Evolutionary conservation across 768 basidiomycete species (phyloP), one percentile per base, ranked within the genome.

Genomic region (Tulasnella sp.): DNA sequence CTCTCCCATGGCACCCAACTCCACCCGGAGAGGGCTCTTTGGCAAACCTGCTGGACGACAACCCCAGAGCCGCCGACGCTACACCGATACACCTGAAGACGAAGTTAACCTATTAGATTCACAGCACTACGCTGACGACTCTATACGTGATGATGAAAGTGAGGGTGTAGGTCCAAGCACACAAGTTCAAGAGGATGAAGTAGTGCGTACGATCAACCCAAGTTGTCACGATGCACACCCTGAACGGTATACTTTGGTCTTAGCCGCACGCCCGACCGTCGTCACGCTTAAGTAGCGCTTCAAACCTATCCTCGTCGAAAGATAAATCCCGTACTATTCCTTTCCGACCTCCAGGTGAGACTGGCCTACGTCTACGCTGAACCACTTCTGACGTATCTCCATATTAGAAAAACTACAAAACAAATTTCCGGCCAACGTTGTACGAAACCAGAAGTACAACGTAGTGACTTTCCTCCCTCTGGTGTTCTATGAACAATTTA

Each of bases 401-500:
- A 52, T 36, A 17, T 8, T 68, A 86, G 86, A 85, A 15, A 89
- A 86, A 69, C 64, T 82, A 11, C 84, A 82, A 63, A 75, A 74
- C 31, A 74, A 73, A 62, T 89, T 79, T 62, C 83, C 94, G 15
- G 77, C 92, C 29, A 99, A 99, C 70, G 83, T 84, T 46, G 88
- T 96, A 56, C 83, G 88, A 63, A 99, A 99, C 65, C 94, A 98
- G 70, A 99, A 99, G 73, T 98, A 98, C 76, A 94, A 93, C 67
- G 75, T 86, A 53, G 79, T 89, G 72, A 91, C 88, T n/a, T 99
- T 99, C 75, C 78, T 99, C 8, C 96, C 96, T 2, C 79, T 97
- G 62, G 93, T 98, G 42, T 81, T 98, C 68, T 98, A 97, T 69
- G 93, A 98, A 69, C 94, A 98, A 68, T 99, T 98, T 83, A 98